Conservation (phyloP, 2,329 filamentous ascomycete genomes). For the Epichloe elymi region DNA sequence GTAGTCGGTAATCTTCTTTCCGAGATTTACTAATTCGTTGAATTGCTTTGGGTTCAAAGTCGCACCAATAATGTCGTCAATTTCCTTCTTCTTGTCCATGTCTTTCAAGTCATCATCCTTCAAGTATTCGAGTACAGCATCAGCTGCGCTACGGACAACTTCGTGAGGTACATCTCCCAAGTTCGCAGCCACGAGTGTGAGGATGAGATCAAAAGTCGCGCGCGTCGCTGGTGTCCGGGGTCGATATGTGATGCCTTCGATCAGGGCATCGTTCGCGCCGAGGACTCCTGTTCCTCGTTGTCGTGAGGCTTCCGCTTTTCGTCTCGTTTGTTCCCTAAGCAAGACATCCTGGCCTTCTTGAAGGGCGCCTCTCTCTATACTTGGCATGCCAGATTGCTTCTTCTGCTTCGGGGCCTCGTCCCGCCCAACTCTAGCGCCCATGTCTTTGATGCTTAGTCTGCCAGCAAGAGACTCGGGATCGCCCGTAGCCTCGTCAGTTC, state of each 20-base stretch:
- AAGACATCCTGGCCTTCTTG: conserved; percentile 75
- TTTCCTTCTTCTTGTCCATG: conserved; percentile 94
- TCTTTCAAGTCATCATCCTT: conserved; percentile 96
- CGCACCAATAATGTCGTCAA: conserved; percentile 83
- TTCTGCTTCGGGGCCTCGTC: conserved; percentile 72
- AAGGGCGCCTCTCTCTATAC: conserved; percentile 61
- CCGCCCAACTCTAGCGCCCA: conserved; percentile 74
- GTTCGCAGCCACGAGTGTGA: conserved; percentile 76
- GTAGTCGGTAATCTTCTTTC: conserved; percentile 98
- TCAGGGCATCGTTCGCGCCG: conserved; percentile 69
- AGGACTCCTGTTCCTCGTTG: conserved; percentile 64
- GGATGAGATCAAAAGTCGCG: conserved; percentile 86
- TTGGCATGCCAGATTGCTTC: conserved; percentile 53
- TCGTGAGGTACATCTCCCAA: conserved; percentile 89
- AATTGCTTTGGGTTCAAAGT: conserved; percentile 80
- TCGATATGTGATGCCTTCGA: conserved; percentile 85
- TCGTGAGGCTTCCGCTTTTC: conserved; percentile 59
- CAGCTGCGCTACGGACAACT: conserved; percentile 83
- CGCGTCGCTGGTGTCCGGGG: conserved; percentile 84
- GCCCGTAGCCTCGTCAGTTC: conserved; percentile 88
- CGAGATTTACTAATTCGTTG: conserved; percentile 89
- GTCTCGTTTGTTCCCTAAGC: conserved; percentile 72
- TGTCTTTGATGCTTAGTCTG: conserved; percentile 83
- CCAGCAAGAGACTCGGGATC: conserved; percentile 96
- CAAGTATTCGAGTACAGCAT: conserved; percentile 77